Percentiles rank a stretch among this genome's conserved stretches.
Conservation (phyloP, 805 yeast genomes). For the Candida coleopterorum region DNA sequence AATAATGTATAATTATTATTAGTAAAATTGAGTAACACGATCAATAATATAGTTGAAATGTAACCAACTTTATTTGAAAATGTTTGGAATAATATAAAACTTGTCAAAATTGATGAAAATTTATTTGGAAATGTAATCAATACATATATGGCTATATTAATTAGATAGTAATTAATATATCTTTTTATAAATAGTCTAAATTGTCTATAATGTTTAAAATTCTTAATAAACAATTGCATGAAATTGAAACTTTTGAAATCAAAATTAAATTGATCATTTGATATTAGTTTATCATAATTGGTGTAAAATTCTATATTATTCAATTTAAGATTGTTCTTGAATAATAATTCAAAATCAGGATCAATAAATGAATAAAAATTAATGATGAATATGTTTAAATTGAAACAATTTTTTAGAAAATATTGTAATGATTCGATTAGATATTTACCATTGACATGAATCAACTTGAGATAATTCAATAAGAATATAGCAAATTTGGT, state of each 20-base stretch:
- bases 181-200: constrained; percentile 17
- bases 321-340: constrained; percentile 32
- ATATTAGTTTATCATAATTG: constrained; percentile 13
- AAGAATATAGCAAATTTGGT: constrained; percentile 13
- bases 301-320: constrained; percentile 26
- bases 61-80: constrained; percentile 45
- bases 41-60: constrained; percentile 35
- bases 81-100: constrained; percentile 39
- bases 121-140: constrained; percentile 13
- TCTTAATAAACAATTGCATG: background rate
- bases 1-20: constrained; percentile 32
- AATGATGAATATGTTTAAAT: constrained; percentile 37
- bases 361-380: constrained; percentile 28
- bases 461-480: constrained; percentile 6
- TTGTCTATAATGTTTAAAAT: constrained; percentile 16
- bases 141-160: constrained; percentile 16
- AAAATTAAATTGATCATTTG: background rate
- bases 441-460: background rate
- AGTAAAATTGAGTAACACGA: constrained; percentile 27
- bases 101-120: constrained; percentile 39
- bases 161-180: constrained; percentile 16
- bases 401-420: constrained; percentile 34
- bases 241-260: background rate
- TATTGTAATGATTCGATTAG: constrained; percentile 11
- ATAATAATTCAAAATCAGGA: constrained; percentile 37